phyloP scores from a whole-genome alignment of 306 rosid genomes.

The Argentina anserina region DNA sequence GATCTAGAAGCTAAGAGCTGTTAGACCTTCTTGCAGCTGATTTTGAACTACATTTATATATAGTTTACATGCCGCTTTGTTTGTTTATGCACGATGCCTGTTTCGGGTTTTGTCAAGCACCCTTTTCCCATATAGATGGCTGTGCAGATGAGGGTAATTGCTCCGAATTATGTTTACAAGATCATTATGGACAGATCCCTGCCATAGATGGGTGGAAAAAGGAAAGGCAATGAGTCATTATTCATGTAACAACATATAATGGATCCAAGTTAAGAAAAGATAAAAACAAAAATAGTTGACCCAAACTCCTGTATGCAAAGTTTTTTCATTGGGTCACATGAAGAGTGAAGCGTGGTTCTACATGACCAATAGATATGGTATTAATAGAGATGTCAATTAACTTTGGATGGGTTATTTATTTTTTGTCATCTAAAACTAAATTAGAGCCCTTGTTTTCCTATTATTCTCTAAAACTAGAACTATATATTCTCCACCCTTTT shows the following conservation, averaged over 20 bases:
- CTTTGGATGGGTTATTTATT: too few species aligned
- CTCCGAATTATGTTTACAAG: constrained; percentile 5
- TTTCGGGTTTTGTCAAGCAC: constrained; percentile 10
- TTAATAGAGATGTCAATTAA: too few species aligned
- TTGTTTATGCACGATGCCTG: background rate
- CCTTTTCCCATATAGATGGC: constrained; percentile 24
- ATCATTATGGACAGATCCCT: constrained; percentile 8
- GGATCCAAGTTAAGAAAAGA: background rate
- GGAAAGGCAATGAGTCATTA: background rate
- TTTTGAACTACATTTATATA: background rate
- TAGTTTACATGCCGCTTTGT: background rate
- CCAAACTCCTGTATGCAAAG: too few species aligned
- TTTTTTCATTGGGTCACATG: background rate
- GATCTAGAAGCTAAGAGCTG: background rate
- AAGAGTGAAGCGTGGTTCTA: too few species aligned
- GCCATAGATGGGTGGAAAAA: background rate
- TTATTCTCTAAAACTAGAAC: too few species aligned
- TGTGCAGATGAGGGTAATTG: constrained; percentile 3
- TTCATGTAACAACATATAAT: background rate
- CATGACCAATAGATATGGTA: too few species aligned
- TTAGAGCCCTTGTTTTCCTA: too few species aligned
- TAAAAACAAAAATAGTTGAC: background rate
- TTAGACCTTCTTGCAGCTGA: background rate
- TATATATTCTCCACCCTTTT: too few species aligned
- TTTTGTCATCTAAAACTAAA: too few species aligned